A percentile compares a stretch with the other conserved stretches of the same genome.
phyloP scores from a whole-genome alignment of 2,329 filamentous ascomycete species.

The Calonectria honghensis region DNA sequence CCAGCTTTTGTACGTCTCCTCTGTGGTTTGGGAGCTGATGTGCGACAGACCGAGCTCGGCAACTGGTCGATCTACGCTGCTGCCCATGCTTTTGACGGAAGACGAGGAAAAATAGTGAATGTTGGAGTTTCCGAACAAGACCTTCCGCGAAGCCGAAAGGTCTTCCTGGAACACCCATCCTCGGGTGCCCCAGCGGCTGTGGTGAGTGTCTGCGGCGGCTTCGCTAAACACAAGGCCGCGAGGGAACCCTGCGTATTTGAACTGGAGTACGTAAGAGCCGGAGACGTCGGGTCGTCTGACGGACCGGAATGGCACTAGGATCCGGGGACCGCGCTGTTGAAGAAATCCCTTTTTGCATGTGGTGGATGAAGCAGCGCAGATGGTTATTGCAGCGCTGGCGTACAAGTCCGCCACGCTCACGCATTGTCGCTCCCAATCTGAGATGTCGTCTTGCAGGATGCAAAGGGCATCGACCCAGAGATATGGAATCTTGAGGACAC shows the following conservation, averaged over 20 bases:
- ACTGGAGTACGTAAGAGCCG: conserved; percentile 6
- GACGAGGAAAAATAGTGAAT: conserved; percentile 5
- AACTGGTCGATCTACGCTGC: not conserved
- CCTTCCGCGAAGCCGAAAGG: conserved; percentile 1
- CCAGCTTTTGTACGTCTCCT: conserved; percentile 18
- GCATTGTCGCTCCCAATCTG: conserved; percentile 15
- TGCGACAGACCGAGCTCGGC: not conserved
- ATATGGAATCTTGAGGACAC: not conserved
- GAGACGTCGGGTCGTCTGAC: not conserved
- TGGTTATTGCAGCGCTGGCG: conserved; percentile 5
- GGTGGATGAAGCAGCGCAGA: conserved; percentile 6
- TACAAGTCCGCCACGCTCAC: conserved; percentile 10
- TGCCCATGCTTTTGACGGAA: not conserved
- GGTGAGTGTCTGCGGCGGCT: not conserved
- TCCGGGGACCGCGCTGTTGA: conserved; percentile 2
- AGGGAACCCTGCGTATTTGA: conserved; percentile 18
- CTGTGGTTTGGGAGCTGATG: not conserved
- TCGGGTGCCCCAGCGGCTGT: conserved; percentile 15
- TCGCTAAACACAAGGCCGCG: conserved; percentile 16
- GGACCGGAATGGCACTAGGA: not conserved
- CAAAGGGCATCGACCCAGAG: conserved; percentile 18
- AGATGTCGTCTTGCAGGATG: conserved; percentile 12
- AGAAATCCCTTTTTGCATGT: conserved; percentile 14
- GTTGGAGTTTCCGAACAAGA: conserved; percentile 15
- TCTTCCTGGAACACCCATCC: conserved; percentile 20